Conservation (phyloP, 371 early-diverging fungal genomes). For the Rhizopus microsporus region DNA sequence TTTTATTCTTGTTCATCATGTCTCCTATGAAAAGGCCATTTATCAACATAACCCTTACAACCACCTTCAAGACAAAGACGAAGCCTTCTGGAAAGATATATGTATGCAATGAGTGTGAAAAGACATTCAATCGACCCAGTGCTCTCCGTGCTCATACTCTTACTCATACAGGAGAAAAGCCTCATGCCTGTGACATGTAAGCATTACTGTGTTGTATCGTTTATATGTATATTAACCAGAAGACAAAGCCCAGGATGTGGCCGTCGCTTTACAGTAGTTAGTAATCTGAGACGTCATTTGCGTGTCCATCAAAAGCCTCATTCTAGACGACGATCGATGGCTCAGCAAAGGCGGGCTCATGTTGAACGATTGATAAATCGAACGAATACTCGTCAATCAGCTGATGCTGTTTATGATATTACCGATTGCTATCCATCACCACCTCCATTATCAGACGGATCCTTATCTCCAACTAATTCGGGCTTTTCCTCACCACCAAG, state of each 20-base stretch:
- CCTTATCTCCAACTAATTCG: background rate
- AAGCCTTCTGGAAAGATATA: constrained; percentile 31
- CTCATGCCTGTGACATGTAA: constrained; percentile 61
- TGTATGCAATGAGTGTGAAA: constrained; percentile 63
- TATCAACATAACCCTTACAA: background rate
- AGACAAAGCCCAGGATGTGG: constrained; percentile 36
- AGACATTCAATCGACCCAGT: constrained; percentile 77
- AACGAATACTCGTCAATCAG: constrained; percentile 2
- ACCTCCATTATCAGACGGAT: background rate
- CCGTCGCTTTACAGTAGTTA: constrained; percentile 41
- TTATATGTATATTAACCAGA: background rate
- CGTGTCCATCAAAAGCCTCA: constrained; percentile 32
- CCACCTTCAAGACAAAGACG: background rate
- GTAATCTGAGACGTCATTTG: constrained; percentile 46
- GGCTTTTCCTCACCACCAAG: background rate
- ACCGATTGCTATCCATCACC: constrained; percentile 4
- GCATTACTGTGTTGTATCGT: background rate
- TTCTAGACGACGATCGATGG: constrained; percentile 22
- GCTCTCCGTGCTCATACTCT: constrained; percentile 70
- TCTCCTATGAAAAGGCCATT: background rate
- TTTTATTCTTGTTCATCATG: background rate
- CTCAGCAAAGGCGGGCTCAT: constrained; percentile 27
- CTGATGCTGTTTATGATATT: background rate
- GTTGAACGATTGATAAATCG: constrained; percentile 33
- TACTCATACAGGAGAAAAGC: constrained; percentile 82